phyloP scores from a whole-genome alignment of 495 filamentous ascomycete species.

The Hapsidospora chrysogenum region DNA sequence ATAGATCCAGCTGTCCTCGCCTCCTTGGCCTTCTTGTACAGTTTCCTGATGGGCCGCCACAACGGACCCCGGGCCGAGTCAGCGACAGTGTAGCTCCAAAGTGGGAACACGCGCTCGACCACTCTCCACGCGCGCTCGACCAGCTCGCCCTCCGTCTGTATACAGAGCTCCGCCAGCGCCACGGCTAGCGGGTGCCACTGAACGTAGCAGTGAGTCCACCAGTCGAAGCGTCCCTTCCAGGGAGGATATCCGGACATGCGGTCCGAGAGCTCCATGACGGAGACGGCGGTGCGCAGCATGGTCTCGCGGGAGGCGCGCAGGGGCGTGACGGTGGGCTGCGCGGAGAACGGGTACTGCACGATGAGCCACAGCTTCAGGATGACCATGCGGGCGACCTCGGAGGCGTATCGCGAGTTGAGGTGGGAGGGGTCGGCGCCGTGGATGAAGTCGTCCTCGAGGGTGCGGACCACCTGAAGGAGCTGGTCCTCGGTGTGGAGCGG shows the following conservation, averaged over 20 bases:
- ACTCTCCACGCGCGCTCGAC: slow-evolving; percentile 55
- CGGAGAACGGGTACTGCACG: slow-evolving; percentile 40
- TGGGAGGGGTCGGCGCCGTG: slow-evolving; percentile 9
- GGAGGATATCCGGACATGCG: slow-evolving; percentile 6
- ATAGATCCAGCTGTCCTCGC: slow-evolving; percentile 14
- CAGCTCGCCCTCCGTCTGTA: slow-evolving; percentile 26
- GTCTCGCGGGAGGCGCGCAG: slow-evolving; percentile 7
- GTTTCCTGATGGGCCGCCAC: slow-evolving; percentile 51
- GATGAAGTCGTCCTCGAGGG: slow-evolving; percentile 14
- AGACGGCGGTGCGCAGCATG: slow-evolving; percentile 16
- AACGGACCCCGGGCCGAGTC: slow-evolving; percentile 39
- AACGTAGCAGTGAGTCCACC: slow-evolving; percentile 39
- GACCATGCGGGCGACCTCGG: slow-evolving; percentile 27
- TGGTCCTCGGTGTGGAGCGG: slow-evolving; percentile 9
- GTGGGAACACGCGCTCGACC: slow-evolving; percentile 19
- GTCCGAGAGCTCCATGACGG: slow-evolving; percentile 14
- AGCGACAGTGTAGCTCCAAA: slow-evolving; percentile 32
- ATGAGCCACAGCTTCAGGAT: slow-evolving; percentile 49
- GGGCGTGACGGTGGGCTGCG: slow-evolving; percentile 1
- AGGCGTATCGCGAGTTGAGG: slow-evolving; percentile 10
- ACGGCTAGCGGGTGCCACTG: slow-evolving; percentile 64
- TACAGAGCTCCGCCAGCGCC: slow-evolving; percentile 52
- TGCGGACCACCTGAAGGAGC: slow-evolving; percentile 9
- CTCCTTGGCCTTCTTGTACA: slow-evolving; percentile 45
- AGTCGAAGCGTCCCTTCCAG: slow-evolving; percentile 9